A percentile compares a stretch with the other conserved stretches of the same genome.
phyloP scores from a whole-genome alignment of 306 rosid genomes.

The Cicer yamashitae region DNA sequence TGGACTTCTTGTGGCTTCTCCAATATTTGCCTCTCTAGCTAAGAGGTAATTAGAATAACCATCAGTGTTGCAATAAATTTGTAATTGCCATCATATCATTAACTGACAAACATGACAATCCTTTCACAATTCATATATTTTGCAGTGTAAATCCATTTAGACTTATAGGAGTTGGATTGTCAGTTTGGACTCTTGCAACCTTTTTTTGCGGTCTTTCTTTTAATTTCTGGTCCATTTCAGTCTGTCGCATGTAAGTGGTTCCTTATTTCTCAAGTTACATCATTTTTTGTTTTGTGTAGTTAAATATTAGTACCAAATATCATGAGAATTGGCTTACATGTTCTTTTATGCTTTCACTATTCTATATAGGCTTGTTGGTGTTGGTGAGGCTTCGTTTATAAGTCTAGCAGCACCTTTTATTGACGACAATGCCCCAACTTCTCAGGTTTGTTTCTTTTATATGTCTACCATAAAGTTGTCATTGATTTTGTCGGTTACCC shows the following conservation, averaged over 20 bases:
- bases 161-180: constrained; percentile 85
- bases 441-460: constrained; percentile 60
- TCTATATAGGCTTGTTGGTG: constrained; percentile 76
- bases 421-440: constrained; percentile 83
- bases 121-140: constrained; percentile 35
- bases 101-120: constrained; percentile 10
- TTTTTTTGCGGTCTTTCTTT: constrained; percentile 67
- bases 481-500: constrained; percentile 10
- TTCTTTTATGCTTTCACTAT: constrained; percentile 27
- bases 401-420: constrained; percentile 97
- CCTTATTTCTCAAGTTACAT: constrained; percentile 32
- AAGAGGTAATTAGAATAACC: constrained; percentile 52
- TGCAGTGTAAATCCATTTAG: constrained; percentile 85
- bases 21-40: constrained; percentile 67
- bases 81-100: background rate
- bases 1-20: constrained; percentile 77
- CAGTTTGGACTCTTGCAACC: constrained; percentile 80
- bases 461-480: background rate
- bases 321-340: constrained; percentile 7
- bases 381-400: constrained; percentile 92
- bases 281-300: constrained; percentile 10
- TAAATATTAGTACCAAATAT: constrained; percentile 7
- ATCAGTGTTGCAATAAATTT: constrained; percentile 11
- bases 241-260: constrained; percentile 77
- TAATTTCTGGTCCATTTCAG: constrained; percentile 79